Conservation (phyloP, 768 basidiomycete genomes). For the Gelatoporia subvermispora region DNA sequence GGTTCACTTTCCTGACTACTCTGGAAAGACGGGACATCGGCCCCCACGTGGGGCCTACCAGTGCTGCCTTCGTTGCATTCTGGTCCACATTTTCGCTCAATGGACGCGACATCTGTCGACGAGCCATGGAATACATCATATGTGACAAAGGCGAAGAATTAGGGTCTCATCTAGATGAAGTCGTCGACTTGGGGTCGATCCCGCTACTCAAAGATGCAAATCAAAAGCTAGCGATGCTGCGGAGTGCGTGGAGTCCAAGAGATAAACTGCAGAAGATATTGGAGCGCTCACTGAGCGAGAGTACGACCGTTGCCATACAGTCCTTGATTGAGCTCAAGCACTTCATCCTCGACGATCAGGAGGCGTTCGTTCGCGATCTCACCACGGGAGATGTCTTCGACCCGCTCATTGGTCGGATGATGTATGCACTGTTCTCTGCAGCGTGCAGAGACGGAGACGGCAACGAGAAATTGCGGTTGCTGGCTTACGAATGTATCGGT, state of each 20-base stretch:
- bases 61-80: slow-evolving; percentile 72
- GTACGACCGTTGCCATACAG: slow-evolving; percentile 68
- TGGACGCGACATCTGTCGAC: slow-evolving; percentile 49
- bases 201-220: slow-evolving; percentile 52
- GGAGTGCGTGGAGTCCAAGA: slow-evolving; percentile 47
- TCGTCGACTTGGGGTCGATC: slow-evolving; percentile 74
- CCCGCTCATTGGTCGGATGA: slow-evolving; percentile 60
- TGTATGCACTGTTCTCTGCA: slow-evolving; percentile 61
- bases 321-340: slow-evolving; percentile 71
- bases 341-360: slow-evolving; percentile 50
- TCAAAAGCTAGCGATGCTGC: slow-evolving; percentile 37
- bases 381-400: slow-evolving; percentile 88
- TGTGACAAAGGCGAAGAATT: slow-evolving; percentile 54
- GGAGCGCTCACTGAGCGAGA: slow-evolving; percentile 73
- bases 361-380: slow-evolving; percentile 51
- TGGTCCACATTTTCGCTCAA: slow-evolving; percentile 62
- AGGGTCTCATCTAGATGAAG: slow-evolving; percentile 58
- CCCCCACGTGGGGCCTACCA: slow-evolving; percentile 81
- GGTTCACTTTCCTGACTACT: slow-evolving; percentile 71
- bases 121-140: slow-evolving; percentile 67
- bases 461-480: slow-evolving; percentile 55
- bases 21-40: slow-evolving; percentile 68
- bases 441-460: slow-evolving; percentile 79
- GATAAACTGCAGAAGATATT: slow-evolving; percentile 61
- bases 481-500: slow-evolving; percentile 89